Percentiles rank a stretch among this genome's conserved stretches.
These are phyloP conservation scores for Coemansia sp. DNA, from an alignment of 192 early-diverging fungal genomes.

Conservation along the genomic window DNA sequence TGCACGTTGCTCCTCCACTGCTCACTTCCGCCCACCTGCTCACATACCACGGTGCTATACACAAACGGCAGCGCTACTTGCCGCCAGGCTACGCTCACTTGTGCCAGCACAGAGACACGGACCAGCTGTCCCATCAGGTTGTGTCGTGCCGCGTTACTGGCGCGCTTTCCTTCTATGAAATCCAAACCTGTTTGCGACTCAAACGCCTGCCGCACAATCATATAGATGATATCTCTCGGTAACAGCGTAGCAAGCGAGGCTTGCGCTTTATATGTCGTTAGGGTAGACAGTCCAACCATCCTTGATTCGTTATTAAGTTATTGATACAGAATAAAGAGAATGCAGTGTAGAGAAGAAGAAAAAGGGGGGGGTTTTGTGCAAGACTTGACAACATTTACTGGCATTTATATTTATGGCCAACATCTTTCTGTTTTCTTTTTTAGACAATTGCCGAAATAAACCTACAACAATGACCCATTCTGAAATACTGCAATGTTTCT, in stretches of 20 bases:
- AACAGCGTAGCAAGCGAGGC: not conserved
- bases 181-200: not conserved
- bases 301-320: not conserved
- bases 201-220: slow-evolving; percentile 13
- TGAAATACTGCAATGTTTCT: not conserved
- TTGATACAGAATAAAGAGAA: no score
- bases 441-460: no score
- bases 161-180: not conserved
- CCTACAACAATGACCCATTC: no score
- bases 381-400: no score
- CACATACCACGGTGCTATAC: slow-evolving; percentile 14
- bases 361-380: no score
- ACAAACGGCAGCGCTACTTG: slow-evolving; percentile 14
- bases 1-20: slow-evolving; percentile 18
- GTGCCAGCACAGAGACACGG: not conserved
- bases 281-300: not conserved
- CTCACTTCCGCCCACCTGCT: not conserved
- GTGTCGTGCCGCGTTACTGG: not conserved
- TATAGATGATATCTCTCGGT: slow-evolving; percentile 11
- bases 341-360: no score
- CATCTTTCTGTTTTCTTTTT: slow-evolving; percentile 1
- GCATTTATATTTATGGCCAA: no score
- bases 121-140: not conserved
- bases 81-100: slow-evolving; percentile 17
- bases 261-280: not conserved